Base-by-base conservation (phyloP, 1,284 basidiomycete genomes). In the Cerioporus squamosus region DNA sequence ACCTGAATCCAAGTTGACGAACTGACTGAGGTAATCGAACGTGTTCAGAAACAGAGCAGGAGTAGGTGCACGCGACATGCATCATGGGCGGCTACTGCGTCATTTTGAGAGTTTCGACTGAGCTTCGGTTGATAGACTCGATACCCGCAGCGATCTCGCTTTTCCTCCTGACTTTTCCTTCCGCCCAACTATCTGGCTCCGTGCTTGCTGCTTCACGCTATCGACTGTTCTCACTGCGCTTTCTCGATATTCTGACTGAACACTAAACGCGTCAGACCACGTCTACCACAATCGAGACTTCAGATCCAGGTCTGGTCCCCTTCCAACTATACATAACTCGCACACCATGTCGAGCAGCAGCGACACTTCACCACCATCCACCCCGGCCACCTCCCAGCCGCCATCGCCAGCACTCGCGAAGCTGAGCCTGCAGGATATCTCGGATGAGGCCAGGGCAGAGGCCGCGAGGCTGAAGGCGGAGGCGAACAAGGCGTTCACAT, bases 401-500 rank as follows among this genome's bases (percentile, higher is more conserved):
- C 80, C 86, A 20, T 88, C 89, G 22, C 85, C 88, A 5, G 76
- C 82, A 54, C 69, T 87, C 12, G 74, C 81, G 47, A 75, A 77
- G 5, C 73, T 88, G 22, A 77, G 64, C 38, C 66, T 87, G 18
- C 74, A 74, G 59, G 81, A 84, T 62, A 79, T 93, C 54, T 85
- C 91, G 1, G 88, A 91, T 45, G 81, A 86, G 61, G 90, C 92
- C 63, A 85, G 79, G 68, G 80, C 79, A 39, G 81, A 85, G 68
- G 92, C 94, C 5, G 74, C 82, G 8, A 81, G 80, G 66, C 72
- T 96, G 58, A 98, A 97, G 75, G 82, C 79, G 8, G 81, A 90
- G 64, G 95, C 95, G 12, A 97, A 97, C 78, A 88, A 89, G 68
- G 91, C 93, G 4, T 98, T 97, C 71, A 77, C 79, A 31, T 77